Conservation (phyloP, 169 alveolate genomes). For the Babesia microti region DNA sequence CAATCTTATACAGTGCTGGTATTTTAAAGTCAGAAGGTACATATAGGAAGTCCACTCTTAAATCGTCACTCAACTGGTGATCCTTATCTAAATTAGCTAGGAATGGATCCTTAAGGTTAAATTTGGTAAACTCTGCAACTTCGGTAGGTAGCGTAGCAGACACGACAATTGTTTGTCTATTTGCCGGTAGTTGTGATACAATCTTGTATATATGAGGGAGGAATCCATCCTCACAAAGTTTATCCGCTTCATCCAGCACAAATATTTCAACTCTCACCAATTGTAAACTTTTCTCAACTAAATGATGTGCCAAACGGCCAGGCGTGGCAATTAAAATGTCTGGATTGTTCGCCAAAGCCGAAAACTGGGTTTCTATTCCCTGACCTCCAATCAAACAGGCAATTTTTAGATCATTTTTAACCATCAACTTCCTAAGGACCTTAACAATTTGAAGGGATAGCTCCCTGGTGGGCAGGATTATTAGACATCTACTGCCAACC, state of each 20-base stretch:
- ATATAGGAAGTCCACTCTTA: constrained; percentile 24
- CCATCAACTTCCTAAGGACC: constrained; percentile 63
- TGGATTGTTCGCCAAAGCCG: constrained; percentile 81
- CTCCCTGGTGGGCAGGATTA: constrained; percentile 86
- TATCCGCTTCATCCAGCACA: constrained; percentile 91
- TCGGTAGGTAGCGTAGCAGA: constrained; percentile 90
- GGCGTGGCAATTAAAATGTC: constrained; percentile 92
- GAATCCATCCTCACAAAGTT: constrained; percentile 86
- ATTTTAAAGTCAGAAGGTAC: constrained; percentile 9
- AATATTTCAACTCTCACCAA: constrained; percentile 71
- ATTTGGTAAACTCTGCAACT: constrained; percentile 76
- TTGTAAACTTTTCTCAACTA: constrained; percentile 78
- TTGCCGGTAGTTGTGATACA: constrained; percentile 65
- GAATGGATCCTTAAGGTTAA: constrained; percentile 81
- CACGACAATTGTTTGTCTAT: constrained; percentile 74
- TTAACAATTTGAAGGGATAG: constrained; percentile 76
- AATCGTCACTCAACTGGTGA: constrained; percentile 37
- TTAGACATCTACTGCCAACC: constrained; percentile 86
- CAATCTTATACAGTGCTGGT: no score
- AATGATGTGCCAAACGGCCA: constrained; percentile 84
- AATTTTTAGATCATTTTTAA: constrained; percentile 69
- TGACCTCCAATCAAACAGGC: constrained; percentile 88
- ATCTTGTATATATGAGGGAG: constrained; percentile 64
- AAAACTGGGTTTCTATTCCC: constrained; percentile 82
- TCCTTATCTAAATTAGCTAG: constrained; percentile 42